Evolutionary conservation across 2,329 filamentous ascomycete species (phyloP).

Genomic region (Penicillium brasilianum): DNA sequence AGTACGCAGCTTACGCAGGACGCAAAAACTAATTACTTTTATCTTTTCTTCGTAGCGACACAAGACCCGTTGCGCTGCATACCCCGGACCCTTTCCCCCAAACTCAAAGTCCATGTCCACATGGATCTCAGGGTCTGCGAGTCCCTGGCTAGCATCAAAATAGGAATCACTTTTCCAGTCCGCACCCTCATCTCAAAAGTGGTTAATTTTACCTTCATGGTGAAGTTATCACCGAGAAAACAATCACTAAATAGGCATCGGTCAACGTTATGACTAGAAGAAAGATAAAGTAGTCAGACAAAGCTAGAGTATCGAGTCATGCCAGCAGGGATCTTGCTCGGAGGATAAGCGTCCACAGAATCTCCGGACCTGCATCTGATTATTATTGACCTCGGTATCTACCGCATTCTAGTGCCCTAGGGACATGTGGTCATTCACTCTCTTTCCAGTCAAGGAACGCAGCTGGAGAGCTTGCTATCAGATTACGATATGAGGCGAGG

Average conservation of each 20-base stretch:
- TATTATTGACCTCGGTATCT: background rate
- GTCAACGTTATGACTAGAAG: too few species aligned
- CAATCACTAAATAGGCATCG: background rate
- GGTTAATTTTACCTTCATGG: too few species aligned
- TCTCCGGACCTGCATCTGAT: slow-evolving; percentile 2
- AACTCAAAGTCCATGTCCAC: background rate
- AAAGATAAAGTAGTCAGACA: background rate
- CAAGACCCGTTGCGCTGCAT: background rate
- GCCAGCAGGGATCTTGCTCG: background rate
- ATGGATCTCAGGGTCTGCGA: background rate
- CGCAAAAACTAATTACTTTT: background rate
- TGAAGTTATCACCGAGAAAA: background rate
- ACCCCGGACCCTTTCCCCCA: slow-evolving; percentile 1
- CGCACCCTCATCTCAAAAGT: background rate
- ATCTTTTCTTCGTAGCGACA: background rate
- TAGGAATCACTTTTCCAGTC: background rate
- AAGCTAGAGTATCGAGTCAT: background rate
- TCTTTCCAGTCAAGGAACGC: background rate
- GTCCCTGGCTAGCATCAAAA: background rate
- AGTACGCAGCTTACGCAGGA: background rate
- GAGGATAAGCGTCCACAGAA: background rate
- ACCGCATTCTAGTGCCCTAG: background rate
- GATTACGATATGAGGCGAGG: background rate
- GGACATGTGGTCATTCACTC: background rate
- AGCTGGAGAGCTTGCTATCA: background rate